Evolutionary conservation across 1,284 basidiomycete genomes (phyloP), one percentile per base, ranked within the genome.

Genomic region (Tilletia walkeri): DNA sequence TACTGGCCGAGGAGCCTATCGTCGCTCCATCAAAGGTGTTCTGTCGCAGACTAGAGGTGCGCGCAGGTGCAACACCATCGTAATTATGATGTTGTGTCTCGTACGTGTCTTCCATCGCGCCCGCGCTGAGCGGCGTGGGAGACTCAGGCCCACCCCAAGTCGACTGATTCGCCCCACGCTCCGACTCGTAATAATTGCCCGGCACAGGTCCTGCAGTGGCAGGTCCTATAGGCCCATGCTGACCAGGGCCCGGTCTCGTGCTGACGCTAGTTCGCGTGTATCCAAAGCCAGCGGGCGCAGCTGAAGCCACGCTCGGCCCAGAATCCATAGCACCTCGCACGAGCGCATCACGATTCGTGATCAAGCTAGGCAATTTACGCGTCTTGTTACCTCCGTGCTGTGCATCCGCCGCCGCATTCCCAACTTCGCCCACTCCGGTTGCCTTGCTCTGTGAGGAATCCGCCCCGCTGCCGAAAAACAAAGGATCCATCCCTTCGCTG

Each of bases 261-360:
- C 41, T 45, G 41, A 45, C 41, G 5, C 24, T 30, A 30, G 18
- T 5, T 14, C 54, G 24, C 14, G 54, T 24, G 14, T 24, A 56
- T 12, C 54, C 54, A 56, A 56, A 56, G 20, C 54, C 54, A 56
- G 54, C 54, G 4, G 54, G 54, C 3, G 54, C 54, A 56, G 54
- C 54, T 12, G 54, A 56, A 20, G 54, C 54, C 10, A 34, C 54
- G 14, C 54, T 34, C 7, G 54, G 20, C 12, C 54, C 54, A 56
- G 24, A 12, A 34, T 24, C 54, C 54, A 56, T 56, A 9, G 74
- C 72, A 18, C 73, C 68, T 18, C 73, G 69, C 18, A 74, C 76
- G 30, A 80, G 50, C 3, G 68, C 74, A n/a, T 80, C 79, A 48
- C 71, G 69, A 39, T 74, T 78, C 24, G 79, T 80, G 54, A 80